A percentile compares a stretch with the other conserved stretches of the same genome.
These are phyloP conservation scores for Tuber brumale DNA, from an alignment of 495 filamentous ascomycete species.

Conservation along the genomic window DNA sequence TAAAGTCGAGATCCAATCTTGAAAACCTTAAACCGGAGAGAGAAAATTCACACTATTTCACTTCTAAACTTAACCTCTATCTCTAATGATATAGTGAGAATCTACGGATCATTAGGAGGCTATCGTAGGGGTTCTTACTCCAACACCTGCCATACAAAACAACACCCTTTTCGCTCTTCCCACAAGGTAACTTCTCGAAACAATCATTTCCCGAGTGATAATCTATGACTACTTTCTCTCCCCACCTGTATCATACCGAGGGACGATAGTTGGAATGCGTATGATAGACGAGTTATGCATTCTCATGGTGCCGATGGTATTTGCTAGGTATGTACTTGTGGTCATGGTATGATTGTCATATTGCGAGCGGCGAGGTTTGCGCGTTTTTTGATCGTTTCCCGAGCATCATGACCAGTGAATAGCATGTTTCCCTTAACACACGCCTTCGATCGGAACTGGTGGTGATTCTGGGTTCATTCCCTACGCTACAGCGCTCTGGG, in stretches of 20 bases:
- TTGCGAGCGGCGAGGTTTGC: too few species aligned
- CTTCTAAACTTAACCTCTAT: neutral
- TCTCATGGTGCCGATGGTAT: neutral
- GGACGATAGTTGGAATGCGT: neutral
- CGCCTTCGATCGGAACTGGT: too few species aligned
- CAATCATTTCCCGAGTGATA: neutral
- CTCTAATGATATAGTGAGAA: neutral
- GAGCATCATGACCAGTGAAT: too few species aligned
- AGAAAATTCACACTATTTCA: neutral
- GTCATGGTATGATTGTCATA: neutral
- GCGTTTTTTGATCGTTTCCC: too few species aligned
- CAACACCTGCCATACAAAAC: neutral
- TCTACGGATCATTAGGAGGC: neutral
- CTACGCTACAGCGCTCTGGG: too few species aligned
- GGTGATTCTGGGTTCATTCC: too few species aligned
- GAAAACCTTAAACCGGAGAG: neutral
- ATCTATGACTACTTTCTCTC: neutral
- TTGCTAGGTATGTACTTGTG: neutral
- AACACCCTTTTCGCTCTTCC: neutral
- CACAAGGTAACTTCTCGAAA: neutral
- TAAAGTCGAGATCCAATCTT: neutral
- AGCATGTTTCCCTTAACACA: too few species aligned
- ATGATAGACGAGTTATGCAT: neutral
- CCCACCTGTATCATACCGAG: neutral
- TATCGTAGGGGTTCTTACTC: neutral